Conservation (phyloP, 257 asterid genomes). For the Solanum gandarillasii region DNA sequence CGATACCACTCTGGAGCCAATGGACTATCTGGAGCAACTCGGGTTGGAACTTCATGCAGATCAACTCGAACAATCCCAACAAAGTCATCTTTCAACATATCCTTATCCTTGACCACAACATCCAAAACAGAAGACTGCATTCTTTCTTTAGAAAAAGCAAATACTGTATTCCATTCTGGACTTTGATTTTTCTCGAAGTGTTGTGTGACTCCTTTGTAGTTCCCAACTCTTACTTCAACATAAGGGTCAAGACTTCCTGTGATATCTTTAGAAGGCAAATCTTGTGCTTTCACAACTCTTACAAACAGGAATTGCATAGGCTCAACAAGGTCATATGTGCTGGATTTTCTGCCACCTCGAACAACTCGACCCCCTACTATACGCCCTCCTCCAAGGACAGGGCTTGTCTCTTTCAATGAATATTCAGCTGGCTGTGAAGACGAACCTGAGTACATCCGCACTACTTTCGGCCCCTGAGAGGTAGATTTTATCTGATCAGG, state of each 20-base stretch:
- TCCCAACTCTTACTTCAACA: constrained; percentile 83
- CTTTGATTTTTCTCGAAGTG: constrained; percentile 62
- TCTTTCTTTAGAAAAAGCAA: constrained; percentile 67
- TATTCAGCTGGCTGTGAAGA: constrained; percentile 53
- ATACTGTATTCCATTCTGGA: constrained; percentile 85
- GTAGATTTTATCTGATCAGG: constrained; percentile 43
- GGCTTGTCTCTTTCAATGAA: constrained; percentile 69
- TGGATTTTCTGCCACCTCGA: constrained; percentile 37
- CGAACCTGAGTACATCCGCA: constrained; percentile 28
- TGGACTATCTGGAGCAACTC: constrained; percentile 95
- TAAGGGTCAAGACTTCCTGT: constrained; percentile 83
- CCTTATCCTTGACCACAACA: constrained; percentile 63
- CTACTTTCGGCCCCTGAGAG: constrained; percentile 32
- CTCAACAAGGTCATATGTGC: constrained; percentile 83
- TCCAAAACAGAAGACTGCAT: constrained; percentile 66
- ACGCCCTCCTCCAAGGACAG: constrained; percentile 80
- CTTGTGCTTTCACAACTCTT: constrained; percentile 69
- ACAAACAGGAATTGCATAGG: constrained; percentile 89
- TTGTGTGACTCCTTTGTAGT: constrained; percentile 70
- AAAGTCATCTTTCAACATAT: constrained; percentile 63
- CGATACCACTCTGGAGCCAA: constrained; percentile 94
- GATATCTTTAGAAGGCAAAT: constrained; percentile 58
- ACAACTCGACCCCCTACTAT: constrained; percentile 56
- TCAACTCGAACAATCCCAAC: constrained; percentile 56
- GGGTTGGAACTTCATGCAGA: constrained; percentile 62